Evolutionary conservation across 768 basidiomycete species (phyloP).

Genomic region (Tephrocybe sp.): DNA sequence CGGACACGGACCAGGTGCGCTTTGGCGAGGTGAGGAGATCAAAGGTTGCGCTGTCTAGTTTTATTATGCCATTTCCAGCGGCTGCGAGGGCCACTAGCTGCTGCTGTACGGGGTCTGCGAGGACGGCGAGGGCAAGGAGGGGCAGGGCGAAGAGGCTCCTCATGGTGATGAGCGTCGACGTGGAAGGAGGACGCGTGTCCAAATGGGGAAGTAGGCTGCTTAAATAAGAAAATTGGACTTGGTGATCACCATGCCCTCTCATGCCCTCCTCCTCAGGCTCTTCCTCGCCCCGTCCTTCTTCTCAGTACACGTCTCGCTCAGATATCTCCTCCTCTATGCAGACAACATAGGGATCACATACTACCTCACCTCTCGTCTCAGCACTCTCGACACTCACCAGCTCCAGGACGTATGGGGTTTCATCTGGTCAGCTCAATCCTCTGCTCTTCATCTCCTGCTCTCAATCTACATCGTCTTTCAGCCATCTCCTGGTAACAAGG

Average conservation of each 20-base stretch:
- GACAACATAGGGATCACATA: slow-evolving; percentile 92
- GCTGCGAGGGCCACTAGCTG: slow-evolving; percentile 69
- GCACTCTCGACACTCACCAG: slow-evolving; percentile 63
- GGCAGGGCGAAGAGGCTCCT: slow-evolving; percentile 26
- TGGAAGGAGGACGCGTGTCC: slow-evolving; percentile 19
- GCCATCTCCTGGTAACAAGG: slow-evolving; percentile 91
- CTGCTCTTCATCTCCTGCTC: slow-evolving; percentile 16
- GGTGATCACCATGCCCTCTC: slow-evolving; percentile 48
- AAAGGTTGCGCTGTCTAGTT: slow-evolving; percentile 71
- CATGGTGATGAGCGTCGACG: slow-evolving; percentile 29
- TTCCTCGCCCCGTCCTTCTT: slow-evolving; percentile 93
- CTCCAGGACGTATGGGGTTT: slow-evolving; percentile 88
- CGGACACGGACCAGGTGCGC: slow-evolving; percentile 83
- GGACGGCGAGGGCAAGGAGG: slow-evolving; percentile 30
- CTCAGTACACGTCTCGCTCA: slow-evolving; percentile 89
- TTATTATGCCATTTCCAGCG: slow-evolving; percentile 75
- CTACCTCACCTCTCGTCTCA: slow-evolving; percentile 77
- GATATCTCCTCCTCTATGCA: slow-evolving; percentile 77
- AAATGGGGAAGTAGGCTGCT: slow-evolving; percentile 17
- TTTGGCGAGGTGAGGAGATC: slow-evolving; percentile 72
- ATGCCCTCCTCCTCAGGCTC: slow-evolving; percentile 86
- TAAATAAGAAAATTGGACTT: slow-evolving; percentile 5
- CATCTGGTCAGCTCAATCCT: slow-evolving; percentile 55
- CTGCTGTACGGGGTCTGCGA: slow-evolving; percentile 43
- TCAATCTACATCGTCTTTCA: slow-evolving; percentile 31